Conservation (phyloP, 202 grass and related monocot genomes). For the Panicum hallii region DNA sequence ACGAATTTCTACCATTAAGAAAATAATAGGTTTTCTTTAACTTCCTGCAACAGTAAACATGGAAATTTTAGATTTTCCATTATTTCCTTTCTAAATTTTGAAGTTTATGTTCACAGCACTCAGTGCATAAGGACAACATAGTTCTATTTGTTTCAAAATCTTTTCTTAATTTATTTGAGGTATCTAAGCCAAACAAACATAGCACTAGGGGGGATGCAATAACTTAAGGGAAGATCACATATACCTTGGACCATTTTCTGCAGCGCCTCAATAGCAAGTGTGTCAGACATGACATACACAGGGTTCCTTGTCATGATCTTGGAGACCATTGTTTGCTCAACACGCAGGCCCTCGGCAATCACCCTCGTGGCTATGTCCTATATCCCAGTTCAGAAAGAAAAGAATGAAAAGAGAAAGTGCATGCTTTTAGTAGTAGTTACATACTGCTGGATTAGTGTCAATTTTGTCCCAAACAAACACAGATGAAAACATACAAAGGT, state of each 20-base stretch:
- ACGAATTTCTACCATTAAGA: neutral
- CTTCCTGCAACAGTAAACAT: neutral
- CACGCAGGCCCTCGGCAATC: constrained; percentile 77
- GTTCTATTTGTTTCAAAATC: neutral
- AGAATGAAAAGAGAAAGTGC: neutral
- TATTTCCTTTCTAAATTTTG: constrained; percentile 27
- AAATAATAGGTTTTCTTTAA: neutral
- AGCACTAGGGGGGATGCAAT: neutral
- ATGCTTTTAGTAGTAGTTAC: neutral
- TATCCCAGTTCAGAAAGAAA: constrained; percentile 31
- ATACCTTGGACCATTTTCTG: constrained; percentile 99
- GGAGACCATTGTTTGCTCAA: constrained; percentile 83
- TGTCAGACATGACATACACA: constrained; percentile 67
- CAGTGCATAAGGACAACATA: neutral
- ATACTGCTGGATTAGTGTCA: neutral
- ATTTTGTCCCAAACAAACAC: constrained; percentile 8
- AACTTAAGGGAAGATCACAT: neutral
- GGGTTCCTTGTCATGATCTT: constrained; percentile 97
- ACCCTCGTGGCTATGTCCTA: constrained; percentile 91
- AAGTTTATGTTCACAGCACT: constrained; percentile 19
- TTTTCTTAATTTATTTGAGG: neutral
- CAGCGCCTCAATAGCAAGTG: constrained; percentile 81
- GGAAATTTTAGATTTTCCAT: constrained; percentile 1
- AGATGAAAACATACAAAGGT: constrained; percentile 11
- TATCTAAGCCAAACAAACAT: neutral